These are phyloP conservation scores for Malbranchea zuffiana DNA, from an alignment of 2,329 filamentous ascomycete genomes.

Conservation along the genomic window DNA sequence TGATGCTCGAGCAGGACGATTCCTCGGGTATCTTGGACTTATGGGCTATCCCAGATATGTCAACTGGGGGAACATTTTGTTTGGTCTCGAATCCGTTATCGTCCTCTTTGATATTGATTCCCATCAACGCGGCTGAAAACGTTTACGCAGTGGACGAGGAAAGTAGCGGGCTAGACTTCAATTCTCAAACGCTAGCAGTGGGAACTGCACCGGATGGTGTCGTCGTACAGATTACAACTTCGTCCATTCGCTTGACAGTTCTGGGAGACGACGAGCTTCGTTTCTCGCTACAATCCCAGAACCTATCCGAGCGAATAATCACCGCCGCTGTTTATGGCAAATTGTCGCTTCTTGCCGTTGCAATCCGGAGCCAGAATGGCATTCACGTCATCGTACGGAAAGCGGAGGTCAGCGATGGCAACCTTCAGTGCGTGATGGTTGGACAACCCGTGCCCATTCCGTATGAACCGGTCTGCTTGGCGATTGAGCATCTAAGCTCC, in stretches of 20 bases:
- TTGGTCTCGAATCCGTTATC: conserved; percentile 35
- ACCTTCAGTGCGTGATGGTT: conserved; percentile 18
- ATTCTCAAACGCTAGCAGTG: conserved; percentile 35
- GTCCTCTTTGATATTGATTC: conserved; percentile 29
- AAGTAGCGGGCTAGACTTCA: conserved; percentile 31
- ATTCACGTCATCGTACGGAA: conserved; percentile 23
- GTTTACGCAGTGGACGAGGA: conserved; percentile 31
- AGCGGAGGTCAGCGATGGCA: conserved; percentile 14
- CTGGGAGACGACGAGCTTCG: conserved; percentile 17
- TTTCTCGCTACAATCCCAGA: conserved; percentile 18
- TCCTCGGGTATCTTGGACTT: conserved; percentile 32
- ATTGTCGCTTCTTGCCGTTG: conserved; percentile 22
- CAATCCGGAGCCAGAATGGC: conserved; percentile 19
- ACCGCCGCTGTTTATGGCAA: conserved; percentile 24
- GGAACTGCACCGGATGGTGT: conserved; percentile 26
- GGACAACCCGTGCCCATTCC: conserved; percentile 19
- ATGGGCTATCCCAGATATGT: conserved; percentile 33
- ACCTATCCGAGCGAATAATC: conserved; percentile 18
- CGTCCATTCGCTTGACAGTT: conserved; percentile 25
- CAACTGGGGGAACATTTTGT: conserved; percentile 27
- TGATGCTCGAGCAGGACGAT: conserved; percentile 32
- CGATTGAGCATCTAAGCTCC: conserved; percentile 21
- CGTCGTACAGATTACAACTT: conserved; percentile 35
- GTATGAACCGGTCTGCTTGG: conserved; percentile 30
- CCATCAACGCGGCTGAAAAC: conserved; percentile 29